Percentiles rank a stretch among this genome's conserved stretches.
Conservation (phyloP, 495 filamentous ascomycete species). For the Cudoniella acicularis region DNA sequence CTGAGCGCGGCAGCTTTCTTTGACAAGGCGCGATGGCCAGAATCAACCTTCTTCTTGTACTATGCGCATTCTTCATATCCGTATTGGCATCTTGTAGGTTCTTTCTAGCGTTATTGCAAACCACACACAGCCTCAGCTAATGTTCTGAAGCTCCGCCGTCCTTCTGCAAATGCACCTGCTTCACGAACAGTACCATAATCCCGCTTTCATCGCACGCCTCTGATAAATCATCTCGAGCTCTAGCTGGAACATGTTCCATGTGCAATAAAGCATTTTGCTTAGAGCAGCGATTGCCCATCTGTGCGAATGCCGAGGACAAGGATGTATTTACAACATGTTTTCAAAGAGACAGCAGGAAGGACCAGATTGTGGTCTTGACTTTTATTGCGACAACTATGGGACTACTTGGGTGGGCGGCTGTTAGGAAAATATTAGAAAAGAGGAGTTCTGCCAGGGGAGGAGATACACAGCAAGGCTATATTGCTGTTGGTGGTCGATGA, state of each 20-base stretch:
- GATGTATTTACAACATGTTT: slow-evolving; percentile 91
- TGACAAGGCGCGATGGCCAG: slow-evolving; percentile 4
- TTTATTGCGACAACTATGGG: slow-evolving; percentile 88
- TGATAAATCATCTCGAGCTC: slow-evolving; percentile 6
- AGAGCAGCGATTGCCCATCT: slow-evolving; percentile 77
- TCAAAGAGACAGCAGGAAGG: slow-evolving; percentile 86
- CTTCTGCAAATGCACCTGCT: slow-evolving; percentile 98
- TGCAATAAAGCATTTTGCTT: slow-evolving; percentile 93
- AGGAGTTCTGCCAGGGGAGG: slow-evolving; percentile 12
- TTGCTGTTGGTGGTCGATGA: not conserved
- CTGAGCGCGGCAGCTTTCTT: not conserved
- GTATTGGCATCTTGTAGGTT: slow-evolving; percentile 20
- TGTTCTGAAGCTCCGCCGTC: slow-evolving; percentile 50
- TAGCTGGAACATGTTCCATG: slow-evolving; percentile 60
- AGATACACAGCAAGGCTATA: slow-evolving; percentile 19
- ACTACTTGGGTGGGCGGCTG: slow-evolving; percentile 72
- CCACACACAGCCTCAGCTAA: slow-evolving; percentile 1
- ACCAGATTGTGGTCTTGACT: slow-evolving; percentile 84
- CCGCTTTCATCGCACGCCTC: slow-evolving; percentile 42
- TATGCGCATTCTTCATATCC: slow-evolving; percentile 20
- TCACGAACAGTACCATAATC: slow-evolving; percentile 88
- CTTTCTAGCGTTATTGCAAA: not conserved
- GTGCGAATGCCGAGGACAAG: slow-evolving; percentile 77
- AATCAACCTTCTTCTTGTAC: slow-evolving; percentile 7
- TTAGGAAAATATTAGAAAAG: slow-evolving; percentile 37